phyloP scores from a whole-genome alignment of 805 yeast genomes.

The Sungouiozyma ichnusensis region DNA sequence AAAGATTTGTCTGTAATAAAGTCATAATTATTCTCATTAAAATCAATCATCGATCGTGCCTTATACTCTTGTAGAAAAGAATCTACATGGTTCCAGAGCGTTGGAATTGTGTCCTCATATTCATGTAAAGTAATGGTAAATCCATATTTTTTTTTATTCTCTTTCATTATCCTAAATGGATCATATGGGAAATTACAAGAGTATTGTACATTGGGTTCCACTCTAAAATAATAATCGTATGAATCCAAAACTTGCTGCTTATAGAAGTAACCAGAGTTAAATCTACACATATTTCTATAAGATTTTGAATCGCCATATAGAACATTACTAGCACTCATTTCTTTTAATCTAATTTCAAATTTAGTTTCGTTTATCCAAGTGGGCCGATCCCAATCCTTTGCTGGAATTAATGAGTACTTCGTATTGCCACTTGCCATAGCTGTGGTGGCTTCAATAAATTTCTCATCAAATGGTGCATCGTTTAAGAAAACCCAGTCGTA shows the following conservation, averaged over 20 bases:
- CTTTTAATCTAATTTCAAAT: conserved; percentile 37
- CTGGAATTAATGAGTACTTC: conserved; percentile 56
- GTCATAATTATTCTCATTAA: conserved; percentile 20
- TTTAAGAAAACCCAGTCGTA: conserved; percentile 76
- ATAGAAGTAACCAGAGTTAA: conserved; percentile 85
- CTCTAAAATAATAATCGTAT: conserved; percentile 89
- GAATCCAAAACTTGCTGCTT: conserved; percentile 58
- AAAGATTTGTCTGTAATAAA: conserved; percentile 45
- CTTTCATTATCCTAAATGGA: conserved; percentile 74
- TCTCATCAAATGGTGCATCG: conserved; percentile 57
- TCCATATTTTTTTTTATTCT: conserved; percentile 71
- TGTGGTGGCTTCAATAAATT: conserved; percentile 49
- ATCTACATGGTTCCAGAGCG: conserved; percentile 69
- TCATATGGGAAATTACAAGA: conserved; percentile 80
- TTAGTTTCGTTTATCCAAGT: conserved; percentile 51
- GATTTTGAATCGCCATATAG: conserved; percentile 57
- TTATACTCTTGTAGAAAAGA: conserved; percentile 46
- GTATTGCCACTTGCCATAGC: conserved; percentile 54
- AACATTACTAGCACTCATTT: conserved; percentile 38
- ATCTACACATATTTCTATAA: conserved; percentile 91
- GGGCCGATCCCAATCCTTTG: conserved; percentile 73
- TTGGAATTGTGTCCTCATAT: conserved; percentile 74
- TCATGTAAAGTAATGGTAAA: conserved; percentile 79
- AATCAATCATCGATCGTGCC: conserved; percentile 31
- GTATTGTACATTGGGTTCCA: conserved; percentile 85